These are phyloP conservation scores for Phytophthora pistaciae DNA, from an alignment of 352 stramenopile genomes.

Conservation along the genomic window DNA sequence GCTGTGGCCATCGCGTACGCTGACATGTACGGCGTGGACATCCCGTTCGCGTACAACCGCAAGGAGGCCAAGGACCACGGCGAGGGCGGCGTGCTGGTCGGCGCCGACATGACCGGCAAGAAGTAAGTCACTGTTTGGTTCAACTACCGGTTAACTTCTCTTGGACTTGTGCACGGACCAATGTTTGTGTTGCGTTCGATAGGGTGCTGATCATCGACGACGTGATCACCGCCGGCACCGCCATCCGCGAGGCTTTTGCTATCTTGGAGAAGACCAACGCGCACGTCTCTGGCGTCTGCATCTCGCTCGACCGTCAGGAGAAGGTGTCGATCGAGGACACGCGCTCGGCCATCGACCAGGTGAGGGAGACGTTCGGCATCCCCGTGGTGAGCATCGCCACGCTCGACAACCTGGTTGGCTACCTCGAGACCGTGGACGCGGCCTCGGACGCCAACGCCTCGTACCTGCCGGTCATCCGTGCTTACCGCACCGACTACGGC, in stretches of 20 bases:
- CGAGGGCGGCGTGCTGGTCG: slow-evolving; percentile 97
- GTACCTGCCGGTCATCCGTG: slow-evolving; percentile 77
- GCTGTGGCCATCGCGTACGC: slow-evolving; percentile 95
- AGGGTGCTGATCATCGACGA: slow-evolving; percentile 99
- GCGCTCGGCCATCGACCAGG: slow-evolving; percentile 95
- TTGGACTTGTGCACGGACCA: background rate
- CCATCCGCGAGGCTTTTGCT: slow-evolving; percentile 95
- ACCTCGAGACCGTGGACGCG: slow-evolving; percentile 74
- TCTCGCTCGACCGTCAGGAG: slow-evolving; percentile 98
- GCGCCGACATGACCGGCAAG: slow-evolving; percentile 95
- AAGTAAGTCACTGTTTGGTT: slow-evolving; percentile 50
- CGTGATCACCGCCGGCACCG: slow-evolving; percentile 99
- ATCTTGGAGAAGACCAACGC: slow-evolving; percentile 93
- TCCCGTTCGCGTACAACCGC: slow-evolving; percentile 98
- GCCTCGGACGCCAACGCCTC: slow-evolving; percentile 61
- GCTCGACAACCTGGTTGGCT: slow-evolving; percentile 93
- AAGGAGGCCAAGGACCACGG: slow-evolving; percentile 99
- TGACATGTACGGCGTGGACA: slow-evolving; percentile 91
- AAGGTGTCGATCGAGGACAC: slow-evolving; percentile 94
- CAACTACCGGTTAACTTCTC: background rate
- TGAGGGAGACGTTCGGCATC: slow-evolving; percentile 91
- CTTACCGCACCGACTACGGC: slow-evolving; percentile 81
- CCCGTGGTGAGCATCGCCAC: slow-evolving; percentile 96
- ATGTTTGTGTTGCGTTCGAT: slow-evolving; percentile 14
- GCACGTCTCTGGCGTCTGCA: slow-evolving; percentile 95